Evolutionary conservation across 805 yeast genomes (phyloP).

Genomic region (Suhomyces sp.): DNA sequence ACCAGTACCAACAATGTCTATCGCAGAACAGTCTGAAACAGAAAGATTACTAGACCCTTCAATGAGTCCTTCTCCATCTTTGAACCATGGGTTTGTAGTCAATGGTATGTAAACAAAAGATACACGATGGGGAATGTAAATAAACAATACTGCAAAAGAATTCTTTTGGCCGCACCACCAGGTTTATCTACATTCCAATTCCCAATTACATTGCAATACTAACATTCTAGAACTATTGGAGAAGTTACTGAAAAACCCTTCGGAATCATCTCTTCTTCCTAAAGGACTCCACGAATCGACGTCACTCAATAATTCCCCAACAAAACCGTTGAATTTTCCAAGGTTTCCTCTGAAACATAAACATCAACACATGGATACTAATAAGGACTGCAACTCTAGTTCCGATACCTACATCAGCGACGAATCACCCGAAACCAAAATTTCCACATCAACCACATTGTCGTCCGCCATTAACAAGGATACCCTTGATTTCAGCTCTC

Average conservation of each 20-base stretch:
- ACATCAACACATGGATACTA: constrained; percentile 6
- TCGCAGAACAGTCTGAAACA: constrained; percentile 2
- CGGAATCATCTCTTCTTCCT: background rate
- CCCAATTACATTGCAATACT: too few species aligned
- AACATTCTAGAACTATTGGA: background rate
- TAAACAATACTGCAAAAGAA: too few species aligned
- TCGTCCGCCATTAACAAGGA: constrained; percentile 1
- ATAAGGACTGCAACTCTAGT: constrained; percentile 37
- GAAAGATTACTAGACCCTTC: constrained; percentile 1
- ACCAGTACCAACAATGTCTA: too few species aligned
- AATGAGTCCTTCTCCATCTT: constrained; percentile 1
- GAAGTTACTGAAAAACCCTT: background rate
- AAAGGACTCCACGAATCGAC: constrained; percentile 6
- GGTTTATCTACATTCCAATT: too few species aligned
- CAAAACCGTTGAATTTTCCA: constrained; percentile 34
- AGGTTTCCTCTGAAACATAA: constrained; percentile 10
- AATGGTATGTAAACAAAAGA: constrained; percentile 1
- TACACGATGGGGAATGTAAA: too few species aligned
- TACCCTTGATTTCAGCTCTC: constrained; percentile 9
- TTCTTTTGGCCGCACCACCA: too few species aligned
- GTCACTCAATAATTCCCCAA: constrained; percentile 25
- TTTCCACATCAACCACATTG: background rate
- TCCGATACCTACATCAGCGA: constrained; percentile 45
- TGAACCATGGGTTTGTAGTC: background rate
- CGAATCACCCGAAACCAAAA: constrained; percentile 10